Evolutionary conservation across 768 basidiomycete genomes (phyloP).

Genomic region (Lepiota venenata): DNA sequence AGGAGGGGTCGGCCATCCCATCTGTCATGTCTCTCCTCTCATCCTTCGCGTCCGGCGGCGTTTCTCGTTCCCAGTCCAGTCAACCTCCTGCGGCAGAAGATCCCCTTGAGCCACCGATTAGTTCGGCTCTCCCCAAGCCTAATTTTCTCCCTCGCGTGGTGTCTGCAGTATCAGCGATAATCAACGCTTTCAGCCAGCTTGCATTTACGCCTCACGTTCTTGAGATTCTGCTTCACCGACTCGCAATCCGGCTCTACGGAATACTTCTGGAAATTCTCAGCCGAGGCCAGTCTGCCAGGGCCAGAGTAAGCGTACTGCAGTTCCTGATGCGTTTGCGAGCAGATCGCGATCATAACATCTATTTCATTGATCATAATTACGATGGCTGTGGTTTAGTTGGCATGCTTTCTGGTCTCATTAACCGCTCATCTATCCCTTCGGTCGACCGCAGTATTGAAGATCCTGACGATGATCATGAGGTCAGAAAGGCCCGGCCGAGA

Average conservation of each 20-base stretch:
- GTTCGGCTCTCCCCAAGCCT: slow-evolving; percentile 21
- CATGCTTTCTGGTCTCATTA: slow-evolving; percentile 62
- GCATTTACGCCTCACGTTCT: slow-evolving; percentile 64
- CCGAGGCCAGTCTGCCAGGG: slow-evolving; percentile 48
- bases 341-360: slow-evolving; percentile 86
- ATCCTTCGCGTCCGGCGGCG: slow-evolving; percentile 48
- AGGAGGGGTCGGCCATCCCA: slow-evolving; percentile 44
- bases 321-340: slow-evolving; percentile 88
- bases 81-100: slow-evolving; percentile 39
- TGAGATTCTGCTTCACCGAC: slow-evolving; percentile 38
- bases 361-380: slow-evolving; percentile 50
- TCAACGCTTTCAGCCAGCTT: slow-evolving; percentile 67
- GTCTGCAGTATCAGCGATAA: slow-evolving; percentile 59
- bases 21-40: slow-evolving; percentile 64
- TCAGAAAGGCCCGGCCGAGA: slow-evolving; percentile 44
- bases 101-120: slow-evolving; percentile 21
- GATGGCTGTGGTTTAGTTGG: slow-evolving; percentile 57
- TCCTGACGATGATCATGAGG: slow-evolving; percentile 21
- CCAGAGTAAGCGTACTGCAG: slow-evolving; percentile 72
- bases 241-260: slow-evolving; percentile 53
- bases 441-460: slow-evolving; percentile 16
- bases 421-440: slow-evolving; percentile 36
- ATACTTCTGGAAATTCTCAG: slow-evolving; percentile 46
- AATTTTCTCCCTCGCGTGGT: slow-evolving; percentile 43
- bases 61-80: slow-evolving; percentile 57